Evolutionary conservation across 2,329 filamentous ascomycete genomes (phyloP).

Genomic region (Colletotrichum simmondsii): DNA sequence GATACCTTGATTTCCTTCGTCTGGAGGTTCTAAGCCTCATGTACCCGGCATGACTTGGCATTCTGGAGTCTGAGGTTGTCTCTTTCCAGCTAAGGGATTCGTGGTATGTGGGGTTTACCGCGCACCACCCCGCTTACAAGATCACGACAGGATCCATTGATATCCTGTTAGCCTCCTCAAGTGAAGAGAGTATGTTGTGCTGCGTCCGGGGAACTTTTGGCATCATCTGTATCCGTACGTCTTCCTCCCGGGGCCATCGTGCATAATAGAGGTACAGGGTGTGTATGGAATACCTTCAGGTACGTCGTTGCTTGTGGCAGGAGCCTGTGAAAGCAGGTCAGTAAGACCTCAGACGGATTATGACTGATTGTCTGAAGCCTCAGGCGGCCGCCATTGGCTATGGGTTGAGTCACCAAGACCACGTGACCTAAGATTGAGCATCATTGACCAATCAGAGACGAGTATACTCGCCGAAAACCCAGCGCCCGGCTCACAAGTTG

Average conservation of each 20-base stretch:
- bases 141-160: neutral
- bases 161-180: neutral
- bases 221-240: neutral
- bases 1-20: neutral
- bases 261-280: neutral
- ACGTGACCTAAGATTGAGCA: conserved; percentile 34
- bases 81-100: neutral
- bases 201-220: neutral
- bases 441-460: conserved; percentile 46
- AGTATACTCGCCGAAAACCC: conserved; percentile 48
- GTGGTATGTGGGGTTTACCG: neutral
- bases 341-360: neutral
- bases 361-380: neutral
- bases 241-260: neutral
- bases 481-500: conserved; percentile 40
- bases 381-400: conserved; percentile 32
- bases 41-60: neutral
- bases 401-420: conserved; percentile 31
- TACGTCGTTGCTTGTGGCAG: neutral
- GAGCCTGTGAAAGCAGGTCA: neutral
- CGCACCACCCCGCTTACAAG: neutral
- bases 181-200: neutral
- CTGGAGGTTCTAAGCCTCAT: neutral
- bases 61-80: neutral
- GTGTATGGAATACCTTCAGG: neutral